These are phyloP conservation scores for Acer campestre DNA, from an alignment of 345 rosid genomes.

Conservation along the genomic window DNA sequence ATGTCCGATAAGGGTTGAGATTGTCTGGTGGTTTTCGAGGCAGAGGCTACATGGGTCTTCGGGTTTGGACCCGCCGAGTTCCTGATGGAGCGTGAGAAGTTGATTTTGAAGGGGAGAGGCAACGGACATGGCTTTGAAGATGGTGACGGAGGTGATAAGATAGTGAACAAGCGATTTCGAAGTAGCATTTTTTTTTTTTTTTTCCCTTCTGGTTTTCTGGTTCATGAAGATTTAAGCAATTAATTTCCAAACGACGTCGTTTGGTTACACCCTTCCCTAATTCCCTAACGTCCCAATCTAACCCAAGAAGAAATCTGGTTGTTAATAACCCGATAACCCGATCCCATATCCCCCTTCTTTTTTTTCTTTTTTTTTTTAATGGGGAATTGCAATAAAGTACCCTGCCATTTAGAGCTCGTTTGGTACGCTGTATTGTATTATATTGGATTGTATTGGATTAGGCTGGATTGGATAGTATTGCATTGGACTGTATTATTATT, in stretches of 20 bases:
- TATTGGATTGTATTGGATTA: too few species aligned
- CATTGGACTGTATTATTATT: too few species aligned
- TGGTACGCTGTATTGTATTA: too few species aligned
- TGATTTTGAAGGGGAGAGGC: background rate
- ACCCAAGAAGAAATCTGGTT: too few species aligned
- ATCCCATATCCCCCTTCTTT: too few species aligned
- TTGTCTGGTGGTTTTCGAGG: constrained; percentile 37
- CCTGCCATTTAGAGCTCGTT: too few species aligned
- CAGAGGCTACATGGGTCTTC: constrained; percentile 23
- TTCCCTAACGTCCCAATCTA: too few species aligned
- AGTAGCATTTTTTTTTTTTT: constrained; percentile 12
- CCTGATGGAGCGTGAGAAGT: constrained; percentile 16
- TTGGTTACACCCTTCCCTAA: too few species aligned
- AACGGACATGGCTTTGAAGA: constrained; percentile 16
- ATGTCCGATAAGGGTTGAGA: constrained; percentile 46
- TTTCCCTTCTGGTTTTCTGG: background rate
- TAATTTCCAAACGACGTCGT: background rate
- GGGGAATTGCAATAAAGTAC: too few species aligned
- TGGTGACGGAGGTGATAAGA: background rate
- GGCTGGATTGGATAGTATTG: too few species aligned
- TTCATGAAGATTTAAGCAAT: background rate
- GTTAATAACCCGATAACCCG: too few species aligned
- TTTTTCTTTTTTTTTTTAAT: too few species aligned
- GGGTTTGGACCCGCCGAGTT: constrained; percentile 10
- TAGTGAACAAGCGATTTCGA: constrained; percentile 24